Base-by-base conservation (phyloP, 768 basidiomycete species). In the Suillus bovinus region DNA sequence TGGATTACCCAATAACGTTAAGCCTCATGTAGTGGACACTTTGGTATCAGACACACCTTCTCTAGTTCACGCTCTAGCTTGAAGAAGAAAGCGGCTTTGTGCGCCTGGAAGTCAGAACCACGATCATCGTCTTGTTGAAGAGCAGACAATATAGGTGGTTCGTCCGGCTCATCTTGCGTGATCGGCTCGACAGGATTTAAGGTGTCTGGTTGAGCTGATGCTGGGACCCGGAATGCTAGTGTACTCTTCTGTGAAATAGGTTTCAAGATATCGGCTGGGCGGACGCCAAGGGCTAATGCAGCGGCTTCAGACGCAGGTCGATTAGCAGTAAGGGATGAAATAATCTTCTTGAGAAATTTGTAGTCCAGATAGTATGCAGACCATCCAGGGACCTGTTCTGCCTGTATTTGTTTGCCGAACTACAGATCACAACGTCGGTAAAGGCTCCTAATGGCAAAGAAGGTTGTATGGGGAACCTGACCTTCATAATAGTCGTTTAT, bases 391-490 rank as follows among this genome's bases (percentile, higher is more conserved):
- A 98, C 88, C 80, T 97, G 94, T 74, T 96, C 91, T 34, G 91
- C 87, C 76, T 94, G 95, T 65, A 99, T 94, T 64, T 94, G 91
- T 81, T 99, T 99, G 69, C 97, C 97, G 76, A 99, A 99, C 96
- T 99, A 72, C 52, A 70, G 64, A 52, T 60, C 14, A 50, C 47
- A 56, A 44, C 36, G 27, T 38, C 50, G 61, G 44, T 49, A 34
- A 41, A 29, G 55, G 16, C 34, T 16, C 46, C 55, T 61, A 39
- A 20, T 29, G 61, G 33, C 11, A 46, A 31, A 61, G n/a, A 16
- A 57, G 46, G 20, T 33, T 29, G 14, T 64, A 20, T 59, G 38
- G 44, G 33, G 47, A 42, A 55, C n/a, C 66, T 60, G 50, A 75
- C 74, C 74, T 75, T 75, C 74, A 75, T 75, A 59, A 67, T 66